Evolutionary conservation across 2,329 filamentous ascomycete species (phyloP).

Genomic region (Phaeoacremonium minimum): DNA sequence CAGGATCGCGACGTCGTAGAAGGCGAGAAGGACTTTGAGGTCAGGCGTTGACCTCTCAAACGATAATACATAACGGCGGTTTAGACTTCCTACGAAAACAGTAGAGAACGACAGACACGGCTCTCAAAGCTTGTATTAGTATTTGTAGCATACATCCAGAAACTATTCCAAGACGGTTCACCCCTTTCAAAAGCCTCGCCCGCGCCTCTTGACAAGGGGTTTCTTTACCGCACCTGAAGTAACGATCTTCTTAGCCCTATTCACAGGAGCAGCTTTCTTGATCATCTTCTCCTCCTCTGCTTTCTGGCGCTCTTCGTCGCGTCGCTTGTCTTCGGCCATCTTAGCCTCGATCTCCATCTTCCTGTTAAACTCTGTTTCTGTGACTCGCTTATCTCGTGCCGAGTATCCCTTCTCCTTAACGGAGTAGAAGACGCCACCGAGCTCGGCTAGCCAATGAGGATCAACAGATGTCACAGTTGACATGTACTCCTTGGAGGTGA

Average conservation of each 20-base stretch:
- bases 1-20: constrained; percentile 61
- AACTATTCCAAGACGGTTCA: too few species aligned
- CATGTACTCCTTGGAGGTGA: constrained; percentile 97
- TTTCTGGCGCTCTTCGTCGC: constrained; percentile 53
- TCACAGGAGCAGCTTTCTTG: constrained; percentile 31
- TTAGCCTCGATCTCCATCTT: constrained; percentile 91
- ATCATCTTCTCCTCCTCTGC: constrained; percentile 42
- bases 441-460: constrained; percentile 92
- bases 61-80: background rate
- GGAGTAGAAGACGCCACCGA: constrained; percentile 95
- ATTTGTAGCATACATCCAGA: too few species aligned
- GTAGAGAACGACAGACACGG: too few species aligned
- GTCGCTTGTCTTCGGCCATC: constrained; percentile 81
- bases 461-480: constrained; percentile 94
- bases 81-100: too few species aligned
- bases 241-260: constrained; percentile 50
- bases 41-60: too few species aligned
- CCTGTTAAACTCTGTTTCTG: constrained; percentile 86
- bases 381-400: constrained; percentile 76
- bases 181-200: constrained; percentile 46
- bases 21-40: constrained; percentile 63
- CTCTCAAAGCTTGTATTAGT: too few species aligned
- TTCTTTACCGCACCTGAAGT: constrained; percentile 60
- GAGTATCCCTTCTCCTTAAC: constrained; percentile 98
- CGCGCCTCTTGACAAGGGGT: constrained; percentile 52